A percentile compares a stretch with the other conserved stretches of the same genome.
Evolutionary conservation across 2,329 filamentous ascomycete genomes (phyloP).

Genomic region (Chlorencoelia australis): DNA sequence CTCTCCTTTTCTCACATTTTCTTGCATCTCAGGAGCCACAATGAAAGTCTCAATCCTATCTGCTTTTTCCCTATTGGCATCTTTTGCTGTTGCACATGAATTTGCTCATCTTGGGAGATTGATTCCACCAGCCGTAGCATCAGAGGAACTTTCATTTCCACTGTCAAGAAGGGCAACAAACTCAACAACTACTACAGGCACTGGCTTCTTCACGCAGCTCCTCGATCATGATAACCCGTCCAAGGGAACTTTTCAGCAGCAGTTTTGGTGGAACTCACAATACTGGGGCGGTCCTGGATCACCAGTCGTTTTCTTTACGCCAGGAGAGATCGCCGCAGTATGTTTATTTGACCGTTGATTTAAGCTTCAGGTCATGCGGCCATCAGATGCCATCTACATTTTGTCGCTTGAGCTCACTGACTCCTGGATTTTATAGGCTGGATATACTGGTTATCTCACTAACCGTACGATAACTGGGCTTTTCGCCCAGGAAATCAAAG

Average conservation of each 20-base stretch:
- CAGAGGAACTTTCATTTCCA: constrained; percentile 8
- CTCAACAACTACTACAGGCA: constrained; percentile 14
- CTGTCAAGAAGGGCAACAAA: constrained; percentile 3
- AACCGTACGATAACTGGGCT: constrained; percentile 39
- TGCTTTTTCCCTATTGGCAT: constrained; percentile 13
- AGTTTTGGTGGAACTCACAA: constrained; percentile 41
- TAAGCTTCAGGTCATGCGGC: no score
- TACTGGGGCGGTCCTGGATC: constrained; percentile 44
- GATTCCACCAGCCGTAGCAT: constrained; percentile 16
- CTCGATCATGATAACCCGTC: constrained; percentile 47
- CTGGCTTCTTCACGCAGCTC: constrained; percentile 33
- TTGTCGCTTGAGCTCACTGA: no score
- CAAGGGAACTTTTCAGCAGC: constrained; percentile 45
- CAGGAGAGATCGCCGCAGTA: constrained; percentile 40
- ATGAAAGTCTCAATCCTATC: constrained; percentile 22
- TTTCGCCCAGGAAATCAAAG: constrained; percentile 41
- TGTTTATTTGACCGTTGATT: no score
- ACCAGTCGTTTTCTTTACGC: constrained; percentile 42
- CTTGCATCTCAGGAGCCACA: neutral
- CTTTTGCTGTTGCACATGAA: constrained; percentile 11
- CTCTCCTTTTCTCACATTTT: neutral
- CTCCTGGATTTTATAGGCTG: no score
- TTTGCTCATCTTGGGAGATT: constrained; percentile 16
- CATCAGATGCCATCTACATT: no score
- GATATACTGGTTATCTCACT: constrained; percentile 40